Percentiles rank a stretch among this genome's conserved stretches.
Evolutionary conservation across 177 flowering plant species (phyloP).

Genomic region (Vitis hybrid): DNA sequence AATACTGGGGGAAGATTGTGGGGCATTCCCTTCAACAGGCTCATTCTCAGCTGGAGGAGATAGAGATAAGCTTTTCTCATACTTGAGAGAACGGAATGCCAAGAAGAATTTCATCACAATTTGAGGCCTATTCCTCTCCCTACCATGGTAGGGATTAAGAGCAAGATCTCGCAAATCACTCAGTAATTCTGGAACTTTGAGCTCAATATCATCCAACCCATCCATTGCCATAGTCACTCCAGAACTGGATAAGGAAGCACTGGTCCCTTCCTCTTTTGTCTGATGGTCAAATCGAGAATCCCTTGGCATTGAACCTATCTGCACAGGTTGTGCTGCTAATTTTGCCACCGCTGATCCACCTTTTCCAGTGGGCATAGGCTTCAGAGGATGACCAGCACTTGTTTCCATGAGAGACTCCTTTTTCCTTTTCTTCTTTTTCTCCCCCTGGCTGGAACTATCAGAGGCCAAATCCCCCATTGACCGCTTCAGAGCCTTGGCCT

Average conservation of each 20-base stretch:
- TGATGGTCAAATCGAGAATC: slow-evolving; percentile 20
- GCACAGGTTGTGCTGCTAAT: slow-evolving; percentile 27
- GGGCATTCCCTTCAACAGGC: slow-evolving; percentile 21
- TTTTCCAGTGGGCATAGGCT: slow-evolving; percentile 31
- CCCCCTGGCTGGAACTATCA: slow-evolving; percentile 26
- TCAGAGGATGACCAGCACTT: slow-evolving; percentile 21
- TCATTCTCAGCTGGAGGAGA: slow-evolving; percentile 45
- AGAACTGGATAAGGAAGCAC: slow-evolving; percentile 7
- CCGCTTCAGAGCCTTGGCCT: slow-evolving; percentile 40
- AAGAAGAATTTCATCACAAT: slow-evolving; percentile 41
- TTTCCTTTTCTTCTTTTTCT: slow-evolving; percentile 48
- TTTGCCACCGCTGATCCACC: slow-evolving; percentile 20
- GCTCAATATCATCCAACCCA: slow-evolving; percentile 21
- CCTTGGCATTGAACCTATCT: slow-evolving; percentile 23
- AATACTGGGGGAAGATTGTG: slow-evolving; percentile 21
- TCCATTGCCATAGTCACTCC: slow-evolving; percentile 6
- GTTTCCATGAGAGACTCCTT: slow-evolving; percentile 25
- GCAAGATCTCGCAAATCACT: slow-evolving; percentile 60
- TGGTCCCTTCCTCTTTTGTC: slow-evolving; percentile 24
- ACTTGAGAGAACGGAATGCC: slow-evolving; percentile 66
- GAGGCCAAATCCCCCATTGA: slow-evolving; percentile 30
- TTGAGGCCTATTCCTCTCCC: slow-evolving; percentile 37
- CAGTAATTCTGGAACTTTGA: slow-evolving; percentile 49
- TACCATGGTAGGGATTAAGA: slow-evolving; percentile 66
- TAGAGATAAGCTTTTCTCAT: slow-evolving; percentile 61